Evolutionary conservation across 495 filamentous ascomycete genomes (phyloP), one percentile per base, ranked within the genome.

Genomic region (Massariosphaeria phaeospora): DNA sequence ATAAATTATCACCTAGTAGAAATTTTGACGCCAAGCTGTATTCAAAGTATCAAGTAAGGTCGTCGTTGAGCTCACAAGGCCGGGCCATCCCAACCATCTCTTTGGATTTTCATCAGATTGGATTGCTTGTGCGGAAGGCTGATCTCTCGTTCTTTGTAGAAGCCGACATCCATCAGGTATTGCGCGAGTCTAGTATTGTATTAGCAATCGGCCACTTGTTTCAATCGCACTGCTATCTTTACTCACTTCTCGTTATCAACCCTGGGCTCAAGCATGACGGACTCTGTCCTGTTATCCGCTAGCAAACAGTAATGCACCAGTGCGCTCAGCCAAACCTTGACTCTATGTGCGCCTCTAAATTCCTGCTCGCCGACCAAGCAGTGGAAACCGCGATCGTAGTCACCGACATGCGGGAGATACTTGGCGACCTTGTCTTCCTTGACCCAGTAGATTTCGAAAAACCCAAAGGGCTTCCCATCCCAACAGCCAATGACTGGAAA

Each of bases 391-490:
- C 93, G 76, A 65, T 96, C 94, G 67, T 87, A 96, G 62, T 94
- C 84, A 21, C 79, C 79, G 1, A 82, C 80, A 3, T 72, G 72
- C 0, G 80, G 78, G 26, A 91, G 66, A 43, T 85, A 71, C 24
- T 75, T 75, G 0, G 87, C 89, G 20, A 98, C 66, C 1, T 71
- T 70, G 65, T 97, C 94, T 67, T 98, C 93, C 61, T 95, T 95
- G 1, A 93, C 91, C 94, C 94, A 98, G 72, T 98, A 98, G 33
- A 98, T 79, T 73, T 98, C 94, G 65, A 98, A 95, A 62, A 94
- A 98, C 0, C 93, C 93, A 70, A 97, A 98, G 0, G 93, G 93
- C 52, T 91, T 85, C 2, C 88, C 91, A 57, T 95, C 88, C 90
- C 91, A 98, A 72, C 86, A 83, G 26, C 88, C 93, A 59, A 98